Conservation (phyloP, 2,329 filamentous ascomycete genomes). For the Aspergillus caelatus region DNA sequence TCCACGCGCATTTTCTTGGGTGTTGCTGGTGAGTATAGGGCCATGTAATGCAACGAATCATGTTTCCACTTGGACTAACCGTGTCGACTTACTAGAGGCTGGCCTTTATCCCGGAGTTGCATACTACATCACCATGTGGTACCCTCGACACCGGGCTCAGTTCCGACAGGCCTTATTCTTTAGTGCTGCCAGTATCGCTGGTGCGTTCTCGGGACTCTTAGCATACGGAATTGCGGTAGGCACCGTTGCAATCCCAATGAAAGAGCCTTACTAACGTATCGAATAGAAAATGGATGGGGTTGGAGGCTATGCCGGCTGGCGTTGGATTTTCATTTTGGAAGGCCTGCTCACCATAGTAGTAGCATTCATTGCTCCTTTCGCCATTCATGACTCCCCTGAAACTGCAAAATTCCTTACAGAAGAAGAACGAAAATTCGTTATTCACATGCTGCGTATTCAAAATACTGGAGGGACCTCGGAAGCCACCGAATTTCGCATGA, state of each 20-base stretch:
- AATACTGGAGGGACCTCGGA: conserved; percentile 32
- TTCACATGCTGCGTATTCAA: conserved; percentile 42
- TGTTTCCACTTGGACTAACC: not conserved
- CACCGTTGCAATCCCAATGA: conserved; percentile 27
- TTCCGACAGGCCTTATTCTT: conserved; percentile 51
- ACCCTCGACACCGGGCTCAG: conserved; percentile 47
- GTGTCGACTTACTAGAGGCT: conserved; percentile 31
- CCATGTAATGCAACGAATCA: not conserved
- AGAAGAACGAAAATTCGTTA: conserved; percentile 43
- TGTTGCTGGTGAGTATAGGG: conserved; percentile 24
- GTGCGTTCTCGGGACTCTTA: conserved; percentile 56
- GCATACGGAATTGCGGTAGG: conserved; percentile 53
- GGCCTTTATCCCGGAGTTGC: conserved; percentile 48
- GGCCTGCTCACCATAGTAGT: conserved; percentile 50
- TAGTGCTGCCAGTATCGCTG: conserved; percentile 52
- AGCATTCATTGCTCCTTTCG: conserved; percentile 46
- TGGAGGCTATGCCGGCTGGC: conserved; percentile 50
- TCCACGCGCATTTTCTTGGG: conserved; percentile 52
- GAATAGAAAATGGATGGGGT: conserved; percentile 53
- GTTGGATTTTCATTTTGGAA: conserved; percentile 56
- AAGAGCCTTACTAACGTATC: conserved; percentile 6
- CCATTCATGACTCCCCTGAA: conserved; percentile 51
- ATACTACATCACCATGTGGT: conserved; percentile 52
- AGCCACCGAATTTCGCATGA: conserved; percentile 38
- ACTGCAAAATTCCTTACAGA: conserved; percentile 47